Evolutionary conservation across 805 yeast species (phyloP), one percentile per base, ranked within the genome.

Genomic region (Zygoascus flipseniorum): DNA sequence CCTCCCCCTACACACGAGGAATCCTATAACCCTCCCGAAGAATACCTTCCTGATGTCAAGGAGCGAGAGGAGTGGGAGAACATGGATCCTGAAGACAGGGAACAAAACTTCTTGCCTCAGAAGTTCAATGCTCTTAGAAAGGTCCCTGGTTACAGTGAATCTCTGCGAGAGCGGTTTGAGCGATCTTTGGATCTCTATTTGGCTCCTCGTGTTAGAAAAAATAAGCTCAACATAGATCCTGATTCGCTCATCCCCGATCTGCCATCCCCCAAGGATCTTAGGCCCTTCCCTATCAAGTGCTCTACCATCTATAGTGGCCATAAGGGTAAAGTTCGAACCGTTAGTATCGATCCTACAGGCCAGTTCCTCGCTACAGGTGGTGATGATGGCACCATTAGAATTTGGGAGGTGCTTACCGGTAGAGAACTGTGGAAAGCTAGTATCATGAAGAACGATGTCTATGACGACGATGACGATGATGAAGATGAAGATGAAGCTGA

Each of bases 401-500:
- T 93, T n/a, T 93, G 99, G 98, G 99, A 93, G 72, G 83, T 89
- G 18, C 72, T 89, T 55, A 88, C 97, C 5, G 99, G 99, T 47
- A 83, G 99, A 71, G 95, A 92, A 74, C 87, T 92, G 50, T 87
- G 80, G 76, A 79, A 80, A 56, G 48, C 63, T 28, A 61, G 66
- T 48, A 60, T 70, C 5, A 59, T 67, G 19, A 59, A 61, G 32
- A 58, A 57, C 8, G 76, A 80, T 51, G 58, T 64, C 13, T 67
- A 67, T 53, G 59, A 56, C 41, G 59, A 60, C 5, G 59, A 53
- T 10, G 59, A 54, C 35, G 63, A 68, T 26, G 70, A 66, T 8
- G 80, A 78, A 52, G 73, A 74, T 35, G 78, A 77, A 47, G 60
- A 57, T 37, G 62, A 66, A 20, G 71, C 65, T 9, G 80, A 77